These are phyloP conservation scores for Blastomyces silverae DNA, from an alignment of 2,329 filamentous ascomycete genomes.

Conservation along the genomic window DNA sequence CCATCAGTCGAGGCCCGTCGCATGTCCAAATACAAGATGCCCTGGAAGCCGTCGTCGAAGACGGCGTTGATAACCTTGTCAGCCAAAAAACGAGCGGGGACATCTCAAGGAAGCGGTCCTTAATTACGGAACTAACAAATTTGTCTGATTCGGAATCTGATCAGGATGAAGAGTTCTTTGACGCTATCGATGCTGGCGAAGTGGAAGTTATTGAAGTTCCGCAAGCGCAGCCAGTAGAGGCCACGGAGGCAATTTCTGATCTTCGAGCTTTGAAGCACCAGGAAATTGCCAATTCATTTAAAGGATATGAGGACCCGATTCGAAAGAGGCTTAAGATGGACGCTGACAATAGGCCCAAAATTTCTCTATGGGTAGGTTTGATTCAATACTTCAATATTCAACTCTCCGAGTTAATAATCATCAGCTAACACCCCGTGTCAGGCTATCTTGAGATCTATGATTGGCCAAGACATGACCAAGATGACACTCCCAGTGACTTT, in stretches of 20 bases:
- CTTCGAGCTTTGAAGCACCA: slow-evolving; percentile 46
- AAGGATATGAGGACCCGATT: slow-evolving; percentile 84
- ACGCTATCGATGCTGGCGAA: slow-evolving; percentile 88
- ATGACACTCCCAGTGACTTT: slow-evolving; percentile 98
- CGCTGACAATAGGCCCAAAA: slow-evolving; percentile 83
- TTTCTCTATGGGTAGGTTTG: slow-evolving; percentile 80
- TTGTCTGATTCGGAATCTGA: slow-evolving; percentile 70
- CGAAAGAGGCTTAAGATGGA: slow-evolving; percentile 78
- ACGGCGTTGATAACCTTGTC: slow-evolving; percentile 30
- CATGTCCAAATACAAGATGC: slow-evolving; percentile 33
- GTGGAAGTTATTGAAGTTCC: slow-evolving; percentile 50
- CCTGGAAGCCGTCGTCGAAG: slow-evolving; percentile 34
- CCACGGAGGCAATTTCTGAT: slow-evolving; percentile 36
- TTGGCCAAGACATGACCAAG: slow-evolving; percentile 99
- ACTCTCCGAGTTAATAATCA: background rate
- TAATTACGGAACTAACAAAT: slow-evolving; percentile 61
- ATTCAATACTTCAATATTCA: background rate
- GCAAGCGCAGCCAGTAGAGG: slow-evolving; percentile 45
- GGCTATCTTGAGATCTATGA: slow-evolving; percentile 98
- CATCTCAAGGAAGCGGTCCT: slow-evolving; percentile 53
- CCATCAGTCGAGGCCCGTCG: slow-evolving; percentile 29
- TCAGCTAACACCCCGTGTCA: slow-evolving; percentile 35
- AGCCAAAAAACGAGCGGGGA: slow-evolving; percentile 17
- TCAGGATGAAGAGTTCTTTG: slow-evolving; percentile 90
- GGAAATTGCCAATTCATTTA: slow-evolving; percentile 71